Conservation (phyloP, 805 yeast genomes). For the Priceomyces medius region DNA sequence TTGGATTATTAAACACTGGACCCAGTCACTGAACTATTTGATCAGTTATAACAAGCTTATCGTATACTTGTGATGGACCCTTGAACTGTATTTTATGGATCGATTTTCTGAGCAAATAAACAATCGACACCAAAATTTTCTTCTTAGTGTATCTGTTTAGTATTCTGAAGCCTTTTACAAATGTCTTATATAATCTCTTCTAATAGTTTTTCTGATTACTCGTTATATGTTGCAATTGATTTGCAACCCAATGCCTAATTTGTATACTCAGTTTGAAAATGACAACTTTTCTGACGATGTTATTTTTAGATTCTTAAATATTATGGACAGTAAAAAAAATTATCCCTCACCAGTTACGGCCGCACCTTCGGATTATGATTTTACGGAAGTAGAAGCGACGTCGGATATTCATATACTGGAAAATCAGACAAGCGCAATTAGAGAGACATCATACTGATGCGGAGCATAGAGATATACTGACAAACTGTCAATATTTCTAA, state of each 20-base stretch:
- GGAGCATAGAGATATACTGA: no score
- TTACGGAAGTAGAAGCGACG: no score
- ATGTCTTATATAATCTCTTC: neutral
- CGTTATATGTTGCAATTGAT: neutral
- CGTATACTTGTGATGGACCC: neutral
- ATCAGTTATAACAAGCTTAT: no score
- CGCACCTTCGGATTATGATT: no score
- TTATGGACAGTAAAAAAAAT: neutral
- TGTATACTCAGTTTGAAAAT: neutral
- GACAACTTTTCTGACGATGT: neutral
- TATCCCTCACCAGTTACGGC: no score
- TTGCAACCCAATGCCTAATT: neutral
- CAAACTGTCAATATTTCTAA: no score
- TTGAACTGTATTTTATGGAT: neutral
- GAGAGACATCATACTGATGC: no score
- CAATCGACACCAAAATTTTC: neutral
- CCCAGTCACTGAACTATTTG: no score
- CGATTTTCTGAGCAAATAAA: neutral
- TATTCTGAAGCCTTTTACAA: no score
- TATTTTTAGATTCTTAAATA: neutral
- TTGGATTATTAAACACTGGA: no score
- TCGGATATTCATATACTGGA: no score
- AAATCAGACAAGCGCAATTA: no score
- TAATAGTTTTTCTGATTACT: neutral
- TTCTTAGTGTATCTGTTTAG: neutral